phyloP scores from a whole-genome alignment of 139 green algal genomes.

The Picochlorum sp. region DNA sequence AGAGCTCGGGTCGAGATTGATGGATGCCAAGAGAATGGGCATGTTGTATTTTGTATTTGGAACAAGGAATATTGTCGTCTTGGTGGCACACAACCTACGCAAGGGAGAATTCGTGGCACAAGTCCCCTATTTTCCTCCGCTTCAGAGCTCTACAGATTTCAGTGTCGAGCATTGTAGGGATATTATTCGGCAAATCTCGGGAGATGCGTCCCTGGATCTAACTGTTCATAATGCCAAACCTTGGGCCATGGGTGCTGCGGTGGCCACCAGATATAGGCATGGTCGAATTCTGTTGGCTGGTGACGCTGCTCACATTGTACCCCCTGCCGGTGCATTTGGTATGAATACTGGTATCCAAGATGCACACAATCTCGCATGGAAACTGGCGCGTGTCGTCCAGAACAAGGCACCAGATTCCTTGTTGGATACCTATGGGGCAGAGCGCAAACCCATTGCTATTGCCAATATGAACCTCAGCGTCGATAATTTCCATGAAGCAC shows the following conservation, averaged over 20 bases:
- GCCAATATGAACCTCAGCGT: slow-evolving; percentile 78
- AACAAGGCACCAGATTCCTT: slow-evolving; percentile 27
- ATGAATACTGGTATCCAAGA: slow-evolving; percentile 93
- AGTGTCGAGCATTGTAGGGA: slow-evolving; percentile 23
- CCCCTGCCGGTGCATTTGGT: slow-evolving; percentile 84
- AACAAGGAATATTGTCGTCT: slow-evolving; percentile 56
- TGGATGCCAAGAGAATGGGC: slow-evolving; percentile 30
- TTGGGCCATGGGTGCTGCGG: slow-evolving; percentile 81
- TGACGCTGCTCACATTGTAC: slow-evolving; percentile 86
- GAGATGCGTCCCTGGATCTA: slow-evolving; percentile 19
- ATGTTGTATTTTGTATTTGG: slow-evolving; percentile 99
- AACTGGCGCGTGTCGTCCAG: slow-evolving; percentile 70
- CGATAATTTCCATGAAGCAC: slow-evolving; percentile 80
- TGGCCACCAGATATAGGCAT: slow-evolving; percentile 53
- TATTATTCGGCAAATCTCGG: slow-evolving; percentile 41
- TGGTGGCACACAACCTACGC: slow-evolving; percentile 82
- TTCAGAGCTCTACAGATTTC: slow-evolving; percentile 74
- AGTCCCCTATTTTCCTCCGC: slow-evolving; percentile 83
- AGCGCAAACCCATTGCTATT: slow-evolving; percentile 62
- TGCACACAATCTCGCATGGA: slow-evolving; percentile 92
- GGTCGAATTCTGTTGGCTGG: slow-evolving; percentile 68
- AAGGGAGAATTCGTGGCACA: slow-evolving; percentile 90
- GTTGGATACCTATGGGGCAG: slow-evolving; percentile 64
- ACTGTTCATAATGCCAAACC: slow-evolving; percentile 25
- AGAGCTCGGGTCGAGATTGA: slow-evolving; percentile 18